Conservation (phyloP, 169 alveolate genomes). For the Plasmodium billcollinsi region DNA sequence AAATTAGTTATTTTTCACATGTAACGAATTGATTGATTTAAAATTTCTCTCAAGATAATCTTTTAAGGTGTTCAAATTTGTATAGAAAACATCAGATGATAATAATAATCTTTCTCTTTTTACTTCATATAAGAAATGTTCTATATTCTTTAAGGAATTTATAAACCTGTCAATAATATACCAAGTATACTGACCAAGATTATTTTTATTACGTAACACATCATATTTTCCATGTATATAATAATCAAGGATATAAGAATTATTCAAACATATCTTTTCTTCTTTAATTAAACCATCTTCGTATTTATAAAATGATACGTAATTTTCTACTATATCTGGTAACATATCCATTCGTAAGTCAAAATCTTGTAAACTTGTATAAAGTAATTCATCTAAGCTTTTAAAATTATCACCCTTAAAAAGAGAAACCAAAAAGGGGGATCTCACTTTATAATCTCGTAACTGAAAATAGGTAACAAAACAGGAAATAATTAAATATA, state of each 20-base stretch:
- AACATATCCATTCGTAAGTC: slow-evolving; percentile 53
- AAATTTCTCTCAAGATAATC: slow-evolving; percentile 56
- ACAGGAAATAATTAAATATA: neutral
- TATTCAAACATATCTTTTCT: slow-evolving; percentile 71
- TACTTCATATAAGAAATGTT: slow-evolving; percentile 47
- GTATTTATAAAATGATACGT: slow-evolving; percentile 50
- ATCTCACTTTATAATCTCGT: slow-evolving; percentile 36
- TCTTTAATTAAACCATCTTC: slow-evolving; percentile 64
- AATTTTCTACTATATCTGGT: slow-evolving; percentile 56
- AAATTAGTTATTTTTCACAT: slow-evolving; percentile 1
- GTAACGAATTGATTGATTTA: slow-evolving; percentile 59
- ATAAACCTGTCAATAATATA: slow-evolving; percentile 80
- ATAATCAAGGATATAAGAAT: slow-evolving; percentile 85
- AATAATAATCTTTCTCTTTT: slow-evolving; percentile 48
- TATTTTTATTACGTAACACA: slow-evolving; percentile 80
- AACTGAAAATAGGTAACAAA: slow-evolving; percentile 7
- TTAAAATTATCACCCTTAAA: slow-evolving; percentile 29
- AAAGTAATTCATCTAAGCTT: slow-evolving; percentile 45
- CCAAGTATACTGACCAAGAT: slow-evolving; percentile 88
- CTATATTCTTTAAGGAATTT: slow-evolving; percentile 78
- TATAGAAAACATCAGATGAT: slow-evolving; percentile 51
- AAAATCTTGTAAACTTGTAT: slow-evolving; percentile 42
- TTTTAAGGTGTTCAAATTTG: slow-evolving; percentile 25
- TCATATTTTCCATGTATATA: slow-evolving; percentile 84
- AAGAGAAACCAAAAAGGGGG: slow-evolving; percentile 62